phyloP scores from a whole-genome alignment of 1,139 yeast species.

The Pichia sp. region DNA sequence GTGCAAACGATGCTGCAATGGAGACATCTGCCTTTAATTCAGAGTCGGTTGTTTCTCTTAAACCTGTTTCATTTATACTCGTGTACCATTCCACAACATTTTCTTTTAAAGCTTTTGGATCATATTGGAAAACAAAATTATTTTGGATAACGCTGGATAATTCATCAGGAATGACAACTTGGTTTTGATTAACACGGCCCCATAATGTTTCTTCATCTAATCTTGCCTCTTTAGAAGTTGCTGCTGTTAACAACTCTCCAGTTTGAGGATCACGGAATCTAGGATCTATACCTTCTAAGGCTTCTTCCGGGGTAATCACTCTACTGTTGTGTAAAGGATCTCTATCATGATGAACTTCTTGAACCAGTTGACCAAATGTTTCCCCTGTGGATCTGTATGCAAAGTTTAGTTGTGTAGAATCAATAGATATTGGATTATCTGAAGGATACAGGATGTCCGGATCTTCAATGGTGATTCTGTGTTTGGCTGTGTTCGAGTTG shows the following conservation, averaged over 20 bases:
- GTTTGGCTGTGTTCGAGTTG: background rate
- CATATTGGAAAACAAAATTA: conserved; percentile 51
- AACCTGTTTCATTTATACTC: conserved; percentile 45
- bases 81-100: conserved; percentile 54
- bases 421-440: conserved; percentile 19
- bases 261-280: conserved; percentile 31
- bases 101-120: conserved; percentile 56
- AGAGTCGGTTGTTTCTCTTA: conserved; percentile 50
- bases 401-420: conserved; percentile 24
- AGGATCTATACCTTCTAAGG: conserved; percentile 27
- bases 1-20: conserved; percentile 80
- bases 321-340: conserved; percentile 31
- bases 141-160: conserved; percentile 57
- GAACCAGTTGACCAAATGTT: conserved; percentile 45
- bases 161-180: conserved; percentile 49
- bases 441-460: conserved; percentile 22
- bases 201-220: conserved; percentile 45
- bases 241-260: conserved; percentile 36
- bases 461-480: conserved; percentile 22
- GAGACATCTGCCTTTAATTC: conserved; percentile 75
- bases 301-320: conserved; percentile 34
- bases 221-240: conserved; percentile 50
- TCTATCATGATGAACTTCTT: conserved; percentile 37
- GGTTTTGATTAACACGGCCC: conserved; percentile 47
- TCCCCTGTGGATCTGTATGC: conserved; percentile 31